Conservation (phyloP, 2,329 filamentous ascomycete species). For the Aaosphaeria arxii region DNA sequence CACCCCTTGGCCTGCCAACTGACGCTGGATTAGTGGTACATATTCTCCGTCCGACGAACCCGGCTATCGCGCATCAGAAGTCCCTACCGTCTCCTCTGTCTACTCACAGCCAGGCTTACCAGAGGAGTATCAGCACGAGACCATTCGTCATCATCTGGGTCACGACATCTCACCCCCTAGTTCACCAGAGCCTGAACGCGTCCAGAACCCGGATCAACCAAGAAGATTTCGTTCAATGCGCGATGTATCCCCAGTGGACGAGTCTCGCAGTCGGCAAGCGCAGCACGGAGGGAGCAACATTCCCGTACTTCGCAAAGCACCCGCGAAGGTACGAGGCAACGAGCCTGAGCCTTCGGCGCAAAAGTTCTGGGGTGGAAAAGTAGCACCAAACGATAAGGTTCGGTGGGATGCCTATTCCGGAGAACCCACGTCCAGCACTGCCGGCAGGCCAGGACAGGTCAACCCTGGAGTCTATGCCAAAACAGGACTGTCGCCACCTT, state of each 20-base stretch:
- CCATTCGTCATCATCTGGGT: constrained; percentile 15
- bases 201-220: constrained; percentile 13
- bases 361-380: constrained; percentile 37
- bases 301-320: constrained; percentile 33
- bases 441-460: constrained; percentile 56
- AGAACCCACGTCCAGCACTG: constrained; percentile 56
- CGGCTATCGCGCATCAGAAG: constrained; percentile 23
- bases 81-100: constrained; percentile 51
- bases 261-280: constrained; percentile 20
- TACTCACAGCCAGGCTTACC: constrained; percentile 53
- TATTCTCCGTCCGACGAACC: constrained; percentile 20
- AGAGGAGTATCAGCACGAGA: constrained; percentile 17
- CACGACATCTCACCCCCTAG: constrained; percentile 37
- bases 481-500: constrained; percentile 9
- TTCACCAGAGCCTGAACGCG: constrained; percentile 35
- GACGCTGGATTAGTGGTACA: constrained; percentile 9
- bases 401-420: constrained; percentile 66
- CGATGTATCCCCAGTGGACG: constrained; percentile 40
- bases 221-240: constrained; percentile 32
- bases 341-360: constrained; percentile 16
- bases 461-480: constrained; percentile 47
- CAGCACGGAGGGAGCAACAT: constrained; percentile 21
- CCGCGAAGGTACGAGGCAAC: constrained; percentile 15
- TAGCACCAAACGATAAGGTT: constrained; percentile 32
- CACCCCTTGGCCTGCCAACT: no score